Conservation (phyloP, 2,329 filamentous ascomycete species). For the Aspergillus alliaceus region DNA sequence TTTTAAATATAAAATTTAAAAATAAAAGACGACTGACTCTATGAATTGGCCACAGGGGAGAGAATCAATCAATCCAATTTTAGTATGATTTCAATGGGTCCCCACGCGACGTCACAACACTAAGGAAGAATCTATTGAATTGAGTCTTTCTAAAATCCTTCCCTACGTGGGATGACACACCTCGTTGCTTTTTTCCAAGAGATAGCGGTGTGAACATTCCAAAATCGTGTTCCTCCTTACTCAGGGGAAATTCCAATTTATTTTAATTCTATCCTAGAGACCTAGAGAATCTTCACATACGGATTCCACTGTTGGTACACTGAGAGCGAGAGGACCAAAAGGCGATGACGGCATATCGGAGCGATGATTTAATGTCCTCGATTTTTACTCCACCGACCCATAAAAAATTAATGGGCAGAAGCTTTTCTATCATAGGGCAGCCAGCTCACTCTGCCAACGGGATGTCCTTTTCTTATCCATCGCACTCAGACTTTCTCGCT, state of each 20-base stretch:
- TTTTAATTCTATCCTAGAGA: too few species aligned
- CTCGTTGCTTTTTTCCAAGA: background rate
- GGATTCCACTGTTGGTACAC: too few species aligned
- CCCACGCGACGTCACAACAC: background rate
- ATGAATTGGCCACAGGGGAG: background rate
- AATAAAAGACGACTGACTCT: background rate
- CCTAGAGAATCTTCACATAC: too few species aligned
- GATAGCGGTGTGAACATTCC: background rate
- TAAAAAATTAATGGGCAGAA: background rate
- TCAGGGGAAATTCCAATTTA: too few species aligned
- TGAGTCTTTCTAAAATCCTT: background rate
- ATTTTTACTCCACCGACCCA: conserved; percentile 6
- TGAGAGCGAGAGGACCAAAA: background rate
- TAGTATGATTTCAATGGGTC: background rate
- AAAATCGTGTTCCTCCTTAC: background rate
- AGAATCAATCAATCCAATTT: too few species aligned
- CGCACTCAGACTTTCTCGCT: too few species aligned
- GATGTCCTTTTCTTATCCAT: too few species aligned
- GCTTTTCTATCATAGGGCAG: too few species aligned
- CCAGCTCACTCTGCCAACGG: too few species aligned
- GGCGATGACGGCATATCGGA: conserved; percentile 9
- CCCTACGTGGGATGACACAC: background rate
- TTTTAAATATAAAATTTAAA: too few species aligned
- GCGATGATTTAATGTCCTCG: conserved; percentile 10
- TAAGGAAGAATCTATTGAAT: background rate